These are phyloP conservation scores for Penicillium aurantiogriseum DNA, from an alignment of 2,329 filamentous ascomycete genomes.

Conservation along the genomic window DNA sequence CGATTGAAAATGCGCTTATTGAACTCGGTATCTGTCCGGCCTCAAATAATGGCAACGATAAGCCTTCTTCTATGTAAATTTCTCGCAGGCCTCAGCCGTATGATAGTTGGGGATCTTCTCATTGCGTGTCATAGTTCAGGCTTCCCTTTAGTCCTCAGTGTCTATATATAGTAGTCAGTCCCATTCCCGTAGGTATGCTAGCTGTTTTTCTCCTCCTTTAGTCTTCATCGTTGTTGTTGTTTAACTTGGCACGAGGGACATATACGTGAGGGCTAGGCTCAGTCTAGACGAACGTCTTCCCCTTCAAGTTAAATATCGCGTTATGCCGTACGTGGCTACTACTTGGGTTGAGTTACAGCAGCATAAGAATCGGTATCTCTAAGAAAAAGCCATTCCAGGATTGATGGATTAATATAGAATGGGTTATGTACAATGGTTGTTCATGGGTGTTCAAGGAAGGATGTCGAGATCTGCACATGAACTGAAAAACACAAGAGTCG, in stretches of 20 bases:
- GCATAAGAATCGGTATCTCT: not conserved
- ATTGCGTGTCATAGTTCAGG: not conserved
- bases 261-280: not conserved
- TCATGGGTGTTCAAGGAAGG: not conserved
- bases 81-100: not conserved
- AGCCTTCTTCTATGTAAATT: not conserved
- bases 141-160: not conserved
- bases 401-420: not conserved
- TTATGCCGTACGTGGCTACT: not conserved
- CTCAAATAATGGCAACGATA: not conserved
- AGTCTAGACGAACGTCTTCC: not conserved
- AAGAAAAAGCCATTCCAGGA: not conserved
- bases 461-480: not conserved
- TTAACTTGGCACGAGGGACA: not conserved
- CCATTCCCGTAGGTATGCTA: not conserved
- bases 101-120: not conserved
- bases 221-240: not conserved
- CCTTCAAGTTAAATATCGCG: not conserved
- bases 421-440: not conserved
- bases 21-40: conserved; percentile 19
- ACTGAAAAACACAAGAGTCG: not conserved
- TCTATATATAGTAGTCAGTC: not conserved
- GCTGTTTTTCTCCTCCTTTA: not conserved
- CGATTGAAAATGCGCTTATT: conserved; percentile 10
- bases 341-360: not conserved